A percentile compares a stretch with the other conserved stretches of the same genome.
phyloP scores from a whole-genome alignment of 2,329 filamentous ascomycete genomes.

The Stachybotrys echinatus region DNA sequence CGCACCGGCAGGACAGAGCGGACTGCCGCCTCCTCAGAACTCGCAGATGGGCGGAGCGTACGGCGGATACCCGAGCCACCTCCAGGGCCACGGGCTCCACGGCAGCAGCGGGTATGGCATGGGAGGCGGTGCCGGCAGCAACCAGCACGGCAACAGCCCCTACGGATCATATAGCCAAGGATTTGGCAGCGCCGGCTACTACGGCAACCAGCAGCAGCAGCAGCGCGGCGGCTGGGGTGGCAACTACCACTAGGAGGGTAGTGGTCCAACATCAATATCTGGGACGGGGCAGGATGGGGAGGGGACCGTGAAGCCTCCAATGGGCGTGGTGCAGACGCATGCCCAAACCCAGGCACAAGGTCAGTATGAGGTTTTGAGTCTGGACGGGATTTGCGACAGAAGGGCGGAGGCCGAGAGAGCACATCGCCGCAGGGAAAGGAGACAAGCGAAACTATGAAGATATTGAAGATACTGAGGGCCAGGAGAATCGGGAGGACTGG shows the following conservation, averaged over 20 bases:
- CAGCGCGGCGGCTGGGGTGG: conserved; percentile 53
- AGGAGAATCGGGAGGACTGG: neutral
- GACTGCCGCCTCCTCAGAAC: conserved; percentile 51
- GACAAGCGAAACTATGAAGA: conserved; percentile 8
- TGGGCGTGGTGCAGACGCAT: no score
- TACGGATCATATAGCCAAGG: conserved; percentile 49
- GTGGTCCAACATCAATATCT: conserved; percentile 8
- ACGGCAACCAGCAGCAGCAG: conserved; percentile 36
- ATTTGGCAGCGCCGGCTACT: conserved; percentile 43
- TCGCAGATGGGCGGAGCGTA: conserved; percentile 50
- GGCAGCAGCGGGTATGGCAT: conserved; percentile 51
- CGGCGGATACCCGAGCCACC: conserved; percentile 49
- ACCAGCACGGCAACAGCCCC: conserved; percentile 46
- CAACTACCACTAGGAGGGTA: conserved; percentile 49
- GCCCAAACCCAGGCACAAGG: no score
- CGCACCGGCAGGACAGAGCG: conserved; percentile 41
- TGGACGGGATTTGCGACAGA: no score
- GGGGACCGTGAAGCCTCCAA: conserved; percentile 1
- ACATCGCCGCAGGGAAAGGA: neutral
- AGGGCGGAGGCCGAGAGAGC: no score
- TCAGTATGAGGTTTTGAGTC: no score
- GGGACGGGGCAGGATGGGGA: neutral
- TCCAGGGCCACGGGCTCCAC: conserved; percentile 49
- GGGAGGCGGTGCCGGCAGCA: conserved; percentile 43
- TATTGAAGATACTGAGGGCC: neutral